Evolutionary conservation across 177 flowering plant species (phyloP), one percentile per base, ranked within the genome.

Genomic region (Vitis hybrid): DNA sequence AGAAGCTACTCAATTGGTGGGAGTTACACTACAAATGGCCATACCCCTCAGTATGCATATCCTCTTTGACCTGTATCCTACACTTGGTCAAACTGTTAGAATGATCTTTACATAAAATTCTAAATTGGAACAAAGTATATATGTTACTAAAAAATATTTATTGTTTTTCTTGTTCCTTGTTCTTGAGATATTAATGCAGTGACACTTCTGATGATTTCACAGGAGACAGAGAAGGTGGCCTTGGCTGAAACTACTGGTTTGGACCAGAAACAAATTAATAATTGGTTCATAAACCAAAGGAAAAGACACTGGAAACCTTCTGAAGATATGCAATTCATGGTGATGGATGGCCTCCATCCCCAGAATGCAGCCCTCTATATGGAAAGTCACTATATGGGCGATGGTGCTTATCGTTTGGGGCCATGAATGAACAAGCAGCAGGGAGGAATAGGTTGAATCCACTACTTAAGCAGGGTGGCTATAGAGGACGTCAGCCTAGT

Each of bases 291-390:
- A 64, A 93, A 93, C 78, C 98, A 93, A 73, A 80, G 98, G 76
- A 93, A 93, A 73, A 77, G 97, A n/a, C 97, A 92, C 68, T 94
- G 97, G 97, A 94, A 92, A 76, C 97, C 98, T 6, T 89, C 98
- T 0, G 98, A 94, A 75, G 98, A 92, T 62, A 88, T 92, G 91
- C 97, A 90, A 52, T 92, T 90, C 70, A 89, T 94, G 83, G 97
- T 92, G 67, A 94, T 94, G 98, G 98, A 94, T 70, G 95, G 95
- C 3, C 82, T 89, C 3, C 97, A 90, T 77, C 89, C 90, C 0
- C 98, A 87, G 56, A 88, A 75, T 69, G 82, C 92, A 1, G 90
- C 97, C 39, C 86, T 91, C 10, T 93, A 90, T 61, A 88, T 91
- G 91, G 96, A 94, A 48, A 88, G 92, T 21, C 98, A 94, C 79